Percentiles rank a stretch among this genome's conserved stretches.
These are phyloP conservation scores for Backusella sp. DNA, from an alignment of 192 early-diverging fungal species.

Conservation along the genomic window DNA sequence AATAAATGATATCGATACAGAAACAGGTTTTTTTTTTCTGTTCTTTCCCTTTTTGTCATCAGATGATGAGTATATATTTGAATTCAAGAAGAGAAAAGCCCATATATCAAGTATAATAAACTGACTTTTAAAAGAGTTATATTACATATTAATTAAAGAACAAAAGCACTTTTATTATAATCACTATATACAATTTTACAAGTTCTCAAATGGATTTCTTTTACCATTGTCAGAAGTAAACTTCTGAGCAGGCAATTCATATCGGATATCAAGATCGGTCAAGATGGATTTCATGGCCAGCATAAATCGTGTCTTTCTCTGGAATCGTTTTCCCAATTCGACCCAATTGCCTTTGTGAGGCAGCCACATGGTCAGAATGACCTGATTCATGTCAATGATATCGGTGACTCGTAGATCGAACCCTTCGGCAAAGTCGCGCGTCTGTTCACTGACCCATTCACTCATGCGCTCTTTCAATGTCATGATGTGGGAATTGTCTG, in stretches of 20 bases:
- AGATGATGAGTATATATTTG: not conserved
- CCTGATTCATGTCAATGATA: slow-evolving; percentile 58
- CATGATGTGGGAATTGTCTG: slow-evolving; percentile 60
- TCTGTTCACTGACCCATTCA: slow-evolving; percentile 53
- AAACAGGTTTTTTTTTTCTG: not conserved
- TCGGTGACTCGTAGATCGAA: slow-evolving; percentile 63
- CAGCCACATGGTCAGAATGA: slow-evolving; percentile 66
- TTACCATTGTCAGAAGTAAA: slow-evolving; percentile 1
- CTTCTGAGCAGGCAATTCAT: slow-evolving; percentile 36
- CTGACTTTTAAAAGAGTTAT: not conserved
- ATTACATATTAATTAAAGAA: not conserved
- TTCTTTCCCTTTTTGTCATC: not conserved
- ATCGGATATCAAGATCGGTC: slow-evolving; percentile 57
- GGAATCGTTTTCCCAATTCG: slow-evolving; percentile 61
- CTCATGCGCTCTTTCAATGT: slow-evolving; percentile 60
- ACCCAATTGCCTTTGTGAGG: slow-evolving; percentile 85
- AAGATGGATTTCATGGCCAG: slow-evolving; percentile 63
- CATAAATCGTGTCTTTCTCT: slow-evolving; percentile 62
- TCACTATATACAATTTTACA: not conserved
- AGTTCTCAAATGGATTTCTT: slow-evolving; percentile 6
- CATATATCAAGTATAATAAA: not conserved
- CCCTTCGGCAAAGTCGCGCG: slow-evolving; percentile 56
- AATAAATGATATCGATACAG: not conserved
- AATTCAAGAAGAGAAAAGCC: not conserved
- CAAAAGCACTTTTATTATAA: not conserved